A percentile compares a stretch with the other conserved stretches of the same genome.
Evolutionary conservation across 148 eudicot species (phyloP).

Genomic region (Rhododendron simsii): DNA sequence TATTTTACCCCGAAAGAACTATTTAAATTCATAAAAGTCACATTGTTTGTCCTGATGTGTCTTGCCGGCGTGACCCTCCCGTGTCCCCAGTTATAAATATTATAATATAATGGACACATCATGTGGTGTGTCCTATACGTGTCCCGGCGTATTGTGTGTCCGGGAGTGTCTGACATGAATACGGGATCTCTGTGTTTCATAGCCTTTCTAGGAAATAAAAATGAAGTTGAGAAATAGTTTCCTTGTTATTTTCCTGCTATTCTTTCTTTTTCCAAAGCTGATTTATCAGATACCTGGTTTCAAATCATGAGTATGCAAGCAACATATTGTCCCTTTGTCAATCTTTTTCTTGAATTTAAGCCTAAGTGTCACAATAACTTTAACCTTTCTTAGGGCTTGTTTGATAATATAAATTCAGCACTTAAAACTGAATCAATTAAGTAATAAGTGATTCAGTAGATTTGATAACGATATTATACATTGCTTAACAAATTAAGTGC

Average conservation of each 20-base stretch:
- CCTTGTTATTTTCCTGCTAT: neutral
- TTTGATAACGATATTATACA: no score
- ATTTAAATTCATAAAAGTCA: neutral
- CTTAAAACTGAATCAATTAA: no score
- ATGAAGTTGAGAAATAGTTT: neutral
- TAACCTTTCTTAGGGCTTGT: no score
- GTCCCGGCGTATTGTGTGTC: neutral
- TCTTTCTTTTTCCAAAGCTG: neutral
- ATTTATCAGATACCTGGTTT: neutral
- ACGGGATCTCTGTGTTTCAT: neutral
- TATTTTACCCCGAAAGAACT: neutral
- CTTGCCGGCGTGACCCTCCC: neutral
- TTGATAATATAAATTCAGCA: no score
- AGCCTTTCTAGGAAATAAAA: no score
- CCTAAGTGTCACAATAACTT: neutral
- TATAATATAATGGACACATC: neutral
- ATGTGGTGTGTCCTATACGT: neutral
- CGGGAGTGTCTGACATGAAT: neutral
- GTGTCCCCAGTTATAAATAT: neutral
- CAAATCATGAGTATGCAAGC: neutral
- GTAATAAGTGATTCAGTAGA: no score
- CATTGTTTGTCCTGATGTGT: neutral
- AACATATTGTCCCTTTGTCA: neutral
- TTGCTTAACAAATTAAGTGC: no score
- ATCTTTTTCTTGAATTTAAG: neutral